phyloP scores from a whole-genome alignment of 352 stramenopile genomes.

The Globisporangium iwayamae region DNA sequence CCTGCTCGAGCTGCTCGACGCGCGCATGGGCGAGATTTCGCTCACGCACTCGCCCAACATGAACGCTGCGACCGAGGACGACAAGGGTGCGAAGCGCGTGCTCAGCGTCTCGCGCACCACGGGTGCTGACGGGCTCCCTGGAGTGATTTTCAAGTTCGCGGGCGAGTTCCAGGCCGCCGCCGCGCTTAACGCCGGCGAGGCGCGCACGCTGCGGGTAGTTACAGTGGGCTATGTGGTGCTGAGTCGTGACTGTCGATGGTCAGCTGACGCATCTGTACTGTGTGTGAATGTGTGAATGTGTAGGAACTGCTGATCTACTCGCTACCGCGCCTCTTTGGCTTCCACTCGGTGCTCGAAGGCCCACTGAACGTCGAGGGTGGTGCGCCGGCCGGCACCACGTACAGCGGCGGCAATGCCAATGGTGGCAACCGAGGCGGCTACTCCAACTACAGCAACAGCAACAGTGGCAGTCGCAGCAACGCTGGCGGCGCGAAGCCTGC shows the following conservation, averaged over 20 bases:
- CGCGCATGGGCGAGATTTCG: conserved; percentile 55
- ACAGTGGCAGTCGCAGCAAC: conserved; percentile 22
- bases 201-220: conserved; percentile 43
- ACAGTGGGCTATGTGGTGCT: too few relatives aligned
- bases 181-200: conserved; percentile 66
- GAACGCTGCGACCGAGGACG: conserved; percentile 54
- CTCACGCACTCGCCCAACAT: conserved; percentile 78
- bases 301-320: conserved; percentile 78
- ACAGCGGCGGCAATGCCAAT: conserved; percentile 23
- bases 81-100: conserved; percentile 34
- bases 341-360: conserved; percentile 72
- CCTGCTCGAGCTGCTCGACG: conserved; percentile 74
- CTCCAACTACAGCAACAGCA: conserved; percentile 21
- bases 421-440: conserved; percentile 27
- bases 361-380: conserved; percentile 52
- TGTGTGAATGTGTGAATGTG: not conserved
- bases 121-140: conserved; percentile 45
- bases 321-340: conserved; percentile 70
- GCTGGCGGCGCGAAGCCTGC: conserved; percentile 30
- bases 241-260: not conserved
- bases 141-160: conserved; percentile 54
- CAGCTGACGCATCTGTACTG: not conserved
- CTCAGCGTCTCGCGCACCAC: conserved; percentile 45
- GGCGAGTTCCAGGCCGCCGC: conserved; percentile 46
- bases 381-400: conserved; percentile 21